phyloP scores from a whole-genome alignment of 2,329 filamentous ascomycete genomes.

The Aspergillus novoparasiticus region DNA sequence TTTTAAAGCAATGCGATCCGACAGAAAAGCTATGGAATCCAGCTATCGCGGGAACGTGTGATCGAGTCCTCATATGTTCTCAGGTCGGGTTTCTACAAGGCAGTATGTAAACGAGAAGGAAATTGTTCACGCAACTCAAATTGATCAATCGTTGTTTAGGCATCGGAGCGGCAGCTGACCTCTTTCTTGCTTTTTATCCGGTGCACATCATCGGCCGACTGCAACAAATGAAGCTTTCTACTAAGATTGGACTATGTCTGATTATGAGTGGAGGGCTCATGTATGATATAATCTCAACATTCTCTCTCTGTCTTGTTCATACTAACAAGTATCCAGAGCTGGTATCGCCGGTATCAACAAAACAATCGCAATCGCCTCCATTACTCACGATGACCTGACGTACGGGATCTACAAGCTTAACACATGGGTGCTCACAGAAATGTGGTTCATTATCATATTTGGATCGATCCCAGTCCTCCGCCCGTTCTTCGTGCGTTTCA shows the following conservation, averaged over 20 bases:
- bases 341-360: conserved; percentile 24
- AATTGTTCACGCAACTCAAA: background rate
- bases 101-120: conserved; percentile 4
- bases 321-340: conserved; percentile 6
- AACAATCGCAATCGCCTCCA: conserved; percentile 20
- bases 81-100: conserved; percentile 21
- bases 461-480: conserved; percentile 24
- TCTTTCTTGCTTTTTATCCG: conserved; percentile 22
- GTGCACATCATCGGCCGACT: conserved; percentile 21
- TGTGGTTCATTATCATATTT: conserved; percentile 25
- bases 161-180: conserved; percentile 18
- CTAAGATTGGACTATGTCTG: conserved; percentile 21
- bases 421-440: conserved; percentile 24
- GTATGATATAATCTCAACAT: conserved; percentile 3
- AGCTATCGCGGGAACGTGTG: conserved; percentile 14
- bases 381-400: conserved; percentile 15
- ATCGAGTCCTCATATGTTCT: conserved; percentile 14
- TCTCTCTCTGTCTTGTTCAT: background rate
- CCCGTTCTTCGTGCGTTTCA: conserved; percentile 18
- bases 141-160: background rate
- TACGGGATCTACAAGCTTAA: conserved; percentile 22
- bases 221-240: conserved; percentile 19
- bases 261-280: conserved; percentile 23
- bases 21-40: conserved; percentile 18
- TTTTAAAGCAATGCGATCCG: conserved; percentile 20